Conservation (phyloP, 1,139 yeast species). For the Kodamaea arcana region DNA sequence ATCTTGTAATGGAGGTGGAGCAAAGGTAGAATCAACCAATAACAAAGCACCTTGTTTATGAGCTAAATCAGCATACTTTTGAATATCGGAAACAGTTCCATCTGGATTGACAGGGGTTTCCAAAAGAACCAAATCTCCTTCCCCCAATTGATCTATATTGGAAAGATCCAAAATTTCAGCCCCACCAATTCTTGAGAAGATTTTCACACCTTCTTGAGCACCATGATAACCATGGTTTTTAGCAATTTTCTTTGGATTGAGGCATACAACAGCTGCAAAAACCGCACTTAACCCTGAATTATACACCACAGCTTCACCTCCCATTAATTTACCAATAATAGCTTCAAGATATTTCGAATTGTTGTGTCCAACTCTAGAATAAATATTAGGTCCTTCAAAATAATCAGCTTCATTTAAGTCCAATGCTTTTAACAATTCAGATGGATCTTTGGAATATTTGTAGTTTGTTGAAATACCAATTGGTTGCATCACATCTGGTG, state of each 20-base stretch:
- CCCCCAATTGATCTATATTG: slow-evolving; percentile 42
- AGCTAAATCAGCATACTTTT: slow-evolving; percentile 59
- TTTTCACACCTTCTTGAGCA: slow-evolving; percentile 61
- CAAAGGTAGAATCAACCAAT: slow-evolving; percentile 82
- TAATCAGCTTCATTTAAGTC: slow-evolving; percentile 21
- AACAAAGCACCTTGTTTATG: slow-evolving; percentile 67
- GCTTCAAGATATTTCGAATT: slow-evolving; percentile 66
- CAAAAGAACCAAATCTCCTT: slow-evolving; percentile 76
- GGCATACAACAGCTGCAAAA: slow-evolving; percentile 65
- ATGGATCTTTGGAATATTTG: slow-evolving; percentile 60
- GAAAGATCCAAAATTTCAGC: slow-evolving; percentile 49
- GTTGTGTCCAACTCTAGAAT: slow-evolving; percentile 75
- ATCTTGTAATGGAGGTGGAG: slow-evolving; percentile 86
- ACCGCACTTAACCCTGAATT: slow-evolving; percentile 81
- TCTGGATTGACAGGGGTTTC: slow-evolving; percentile 90
- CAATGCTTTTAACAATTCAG: slow-evolving; percentile 38
- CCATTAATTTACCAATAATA: slow-evolving; percentile 55
- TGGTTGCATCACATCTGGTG: slow-evolving; percentile 69
- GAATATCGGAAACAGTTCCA: slow-evolving; percentile 65
- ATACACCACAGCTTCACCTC: slow-evolving; percentile 56
- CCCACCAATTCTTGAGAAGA: slow-evolving; percentile 60
- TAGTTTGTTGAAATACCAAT: slow-evolving; percentile 79
- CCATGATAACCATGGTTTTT: slow-evolving; percentile 88
- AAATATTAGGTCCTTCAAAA: slow-evolving; percentile 24
- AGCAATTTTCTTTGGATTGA: slow-evolving; percentile 70